Evolutionary conservation across 192 early-diverging fungal genomes (phyloP).

Genomic region (Backusella mclennaniae): DNA sequence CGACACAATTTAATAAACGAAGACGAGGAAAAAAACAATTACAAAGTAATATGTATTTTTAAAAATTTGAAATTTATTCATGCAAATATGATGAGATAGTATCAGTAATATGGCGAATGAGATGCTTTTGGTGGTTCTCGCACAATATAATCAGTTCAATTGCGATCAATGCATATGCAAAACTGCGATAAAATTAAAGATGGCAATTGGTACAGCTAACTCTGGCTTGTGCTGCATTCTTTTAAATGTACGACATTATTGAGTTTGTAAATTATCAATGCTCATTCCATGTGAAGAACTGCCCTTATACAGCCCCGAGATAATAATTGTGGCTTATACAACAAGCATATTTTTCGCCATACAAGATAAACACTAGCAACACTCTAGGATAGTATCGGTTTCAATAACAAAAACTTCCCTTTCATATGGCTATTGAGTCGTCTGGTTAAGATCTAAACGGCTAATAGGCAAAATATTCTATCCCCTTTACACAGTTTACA

Average conservation of each 20-base stretch:
- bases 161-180: neutral
- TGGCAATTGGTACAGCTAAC: neutral
- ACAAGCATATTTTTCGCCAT: slow-evolving; percentile 2
- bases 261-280: neutral
- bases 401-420: neutral
- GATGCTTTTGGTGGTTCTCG: neutral
- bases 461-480: neutral
- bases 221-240: neutral
- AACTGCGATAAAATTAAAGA: neutral
- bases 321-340: too few relatives aligned
- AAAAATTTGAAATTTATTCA: neutral
- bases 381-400: neutral
- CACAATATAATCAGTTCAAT: neutral
- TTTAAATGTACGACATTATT: neutral
- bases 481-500: slow-evolving; percentile 1
- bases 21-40: neutral
- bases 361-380: neutral
- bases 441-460: neutral
- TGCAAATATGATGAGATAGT: neutral
- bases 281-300: neutral
- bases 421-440: neutral
- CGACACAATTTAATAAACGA: neutral
- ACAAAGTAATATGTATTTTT: neutral
- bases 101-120: neutral
- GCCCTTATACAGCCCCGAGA: too few relatives aligned